These are phyloP conservation scores for Pseudogymnoascus destructans DNA, from an alignment of 2,329 filamentous ascomycete genomes.

Conservation along the genomic window DNA sequence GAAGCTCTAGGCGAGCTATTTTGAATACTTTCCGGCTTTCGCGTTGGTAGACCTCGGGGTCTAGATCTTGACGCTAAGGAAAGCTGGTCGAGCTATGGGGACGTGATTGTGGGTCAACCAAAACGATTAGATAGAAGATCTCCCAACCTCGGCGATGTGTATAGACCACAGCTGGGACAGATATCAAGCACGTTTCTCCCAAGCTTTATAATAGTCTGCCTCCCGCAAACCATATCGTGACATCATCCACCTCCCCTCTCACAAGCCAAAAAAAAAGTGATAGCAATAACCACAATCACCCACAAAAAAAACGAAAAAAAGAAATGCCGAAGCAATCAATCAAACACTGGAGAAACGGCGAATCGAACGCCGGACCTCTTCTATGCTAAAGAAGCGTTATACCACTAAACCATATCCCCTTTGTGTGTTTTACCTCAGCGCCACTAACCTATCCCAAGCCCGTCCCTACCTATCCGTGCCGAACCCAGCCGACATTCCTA, in stretches of 20 bases:
- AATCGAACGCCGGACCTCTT: slow-evolving; percentile 5
- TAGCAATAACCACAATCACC: not conserved
- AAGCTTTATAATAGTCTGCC: too few relatives aligned
- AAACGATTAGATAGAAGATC: not conserved
- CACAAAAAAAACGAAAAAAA: not conserved
- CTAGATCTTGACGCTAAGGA: not conserved
- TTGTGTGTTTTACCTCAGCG: slow-evolving; percentile 1
- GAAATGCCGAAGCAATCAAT: not conserved
- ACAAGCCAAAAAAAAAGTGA: not conserved
- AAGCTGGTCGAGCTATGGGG: not conserved
- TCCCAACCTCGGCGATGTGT: not conserved
- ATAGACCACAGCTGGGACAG: not conserved
- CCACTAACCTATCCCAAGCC: not conserved
- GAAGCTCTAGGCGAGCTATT: slow-evolving; percentile 17
- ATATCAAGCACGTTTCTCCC: slow-evolving; percentile 3
- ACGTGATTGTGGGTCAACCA: not conserved
- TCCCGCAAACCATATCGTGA: not conserved
- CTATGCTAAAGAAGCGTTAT: slow-evolving; percentile 3
- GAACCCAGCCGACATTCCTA: too few relatives aligned
- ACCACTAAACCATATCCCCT: slow-evolving; percentile 1
- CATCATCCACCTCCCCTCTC: not conserved
- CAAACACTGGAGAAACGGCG: slow-evolving; percentile 2
- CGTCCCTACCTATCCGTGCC: too few relatives aligned
- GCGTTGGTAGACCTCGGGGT: not conserved
- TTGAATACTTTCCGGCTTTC: not conserved